Percentiles rank a stretch among this genome's conserved stretches.
Conservation (phyloP, 495 filamentous ascomycete genomes). For the Penicillium goetzii region DNA sequence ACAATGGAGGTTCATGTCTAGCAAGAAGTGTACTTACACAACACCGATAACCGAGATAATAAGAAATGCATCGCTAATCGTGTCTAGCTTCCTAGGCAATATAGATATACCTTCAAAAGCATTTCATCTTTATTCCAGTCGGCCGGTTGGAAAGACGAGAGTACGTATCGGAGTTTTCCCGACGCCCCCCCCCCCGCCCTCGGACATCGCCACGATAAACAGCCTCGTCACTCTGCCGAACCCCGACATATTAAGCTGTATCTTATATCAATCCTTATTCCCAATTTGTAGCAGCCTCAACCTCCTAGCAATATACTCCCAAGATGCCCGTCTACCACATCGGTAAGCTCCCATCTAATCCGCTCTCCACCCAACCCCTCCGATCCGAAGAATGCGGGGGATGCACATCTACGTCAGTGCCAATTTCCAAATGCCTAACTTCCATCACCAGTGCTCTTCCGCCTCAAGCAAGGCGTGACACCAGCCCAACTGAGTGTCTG, state of each 20-base stretch:
- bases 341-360: constrained; percentile 26
- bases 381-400: constrained; percentile 13
- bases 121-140: neutral
- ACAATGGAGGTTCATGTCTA: too few species aligned
- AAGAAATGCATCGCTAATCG: too few species aligned
- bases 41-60: too few species aligned
- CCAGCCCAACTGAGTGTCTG: constrained; percentile 36
- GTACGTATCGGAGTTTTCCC: constrained; percentile 19
- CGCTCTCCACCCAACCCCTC: neutral
- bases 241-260: neutral
- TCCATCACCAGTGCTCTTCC: constrained; percentile 43
- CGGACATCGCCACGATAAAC: neutral
- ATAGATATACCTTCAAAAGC: too few species aligned
- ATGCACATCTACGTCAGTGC: neutral
- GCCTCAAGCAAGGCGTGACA: constrained; percentile 45
- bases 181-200: constrained; percentile 14
- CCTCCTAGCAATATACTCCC: neutral
- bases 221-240: neutral
- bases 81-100: too few species aligned
- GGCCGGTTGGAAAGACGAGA: neutral
- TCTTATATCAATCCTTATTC: neutral
- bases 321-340: constrained; percentile 42
- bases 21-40: too few species aligned
- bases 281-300: neutral
- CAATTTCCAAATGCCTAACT: neutral